Percentiles rank a stretch among this genome's conserved stretches.
These are phyloP conservation scores for Rhizopus stolonifer DNA, from an alignment of 371 early-diverging fungal genomes.

Conservation along the genomic window DNA sequence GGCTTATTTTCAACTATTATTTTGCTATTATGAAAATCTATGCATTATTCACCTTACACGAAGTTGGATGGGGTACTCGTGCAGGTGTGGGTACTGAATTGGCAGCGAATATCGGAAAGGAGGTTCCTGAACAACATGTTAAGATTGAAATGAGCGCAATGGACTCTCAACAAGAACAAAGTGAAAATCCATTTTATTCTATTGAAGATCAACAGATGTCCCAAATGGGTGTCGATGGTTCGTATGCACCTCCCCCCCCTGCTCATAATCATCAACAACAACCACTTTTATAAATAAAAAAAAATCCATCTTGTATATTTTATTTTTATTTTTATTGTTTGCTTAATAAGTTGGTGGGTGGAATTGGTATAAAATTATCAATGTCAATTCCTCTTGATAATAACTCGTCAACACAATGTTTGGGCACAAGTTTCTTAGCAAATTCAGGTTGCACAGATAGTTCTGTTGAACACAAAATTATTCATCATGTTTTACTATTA, in stretches of 20 bases:
- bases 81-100: slow-evolving; percentile 49
- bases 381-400: slow-evolving; percentile 44
- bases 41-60: slow-evolving; percentile 69
- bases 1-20: slow-evolving; percentile 69
- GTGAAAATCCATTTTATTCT: slow-evolving; percentile 20
- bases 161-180: slow-evolving; percentile 12
- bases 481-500: not conserved
- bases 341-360: slow-evolving; percentile 21
- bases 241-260: slow-evolving; percentile 11
- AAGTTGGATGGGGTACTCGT: slow-evolving; percentile 76
- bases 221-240: slow-evolving; percentile 16
- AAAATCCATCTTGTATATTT: not conserved
- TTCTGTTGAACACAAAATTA: slow-evolving; percentile 23
- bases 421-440: slow-evolving; percentile 60
- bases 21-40: slow-evolving; percentile 75
- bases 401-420: slow-evolving; percentile 57
- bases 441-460: slow-evolving; percentile 54
- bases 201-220: slow-evolving; percentile 5
- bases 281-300: not conserved
- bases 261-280: slow-evolving; percentile 9
- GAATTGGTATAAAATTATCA: slow-evolving; percentile 36
- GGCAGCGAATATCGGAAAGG: slow-evolving; percentile 41
- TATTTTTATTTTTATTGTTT: slow-evolving; percentile 1
- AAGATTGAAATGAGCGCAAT: slow-evolving; percentile 38
- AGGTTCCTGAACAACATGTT: slow-evolving; percentile 10